phyloP scores from a whole-genome alignment of 2,329 filamentous ascomycete species.

The Claviceps pusilla region DNA sequence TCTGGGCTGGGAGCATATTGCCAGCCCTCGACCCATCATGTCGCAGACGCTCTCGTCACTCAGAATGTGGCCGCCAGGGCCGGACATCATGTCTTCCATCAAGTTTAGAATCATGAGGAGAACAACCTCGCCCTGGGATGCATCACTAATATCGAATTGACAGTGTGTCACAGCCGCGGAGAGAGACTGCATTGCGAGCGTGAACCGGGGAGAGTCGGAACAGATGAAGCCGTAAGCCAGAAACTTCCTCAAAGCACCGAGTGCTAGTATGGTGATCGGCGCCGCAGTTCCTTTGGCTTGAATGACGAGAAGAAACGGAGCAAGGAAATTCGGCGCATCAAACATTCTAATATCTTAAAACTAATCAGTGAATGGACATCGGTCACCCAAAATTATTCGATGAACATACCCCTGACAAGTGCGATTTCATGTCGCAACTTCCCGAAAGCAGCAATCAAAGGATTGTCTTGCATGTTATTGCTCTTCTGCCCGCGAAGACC shows the following conservation, averaged over 20 bases:
- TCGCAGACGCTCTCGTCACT: conserved; percentile 97
- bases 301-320: conserved; percentile 92
- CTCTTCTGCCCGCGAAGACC: conserved; percentile 87
- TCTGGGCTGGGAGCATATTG: conserved; percentile 88
- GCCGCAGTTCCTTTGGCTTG: conserved; percentile 92
- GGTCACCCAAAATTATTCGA: background rate
- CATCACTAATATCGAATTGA: conserved; percentile 91
- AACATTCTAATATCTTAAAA: conserved; percentile 67
- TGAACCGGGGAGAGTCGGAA: conserved; percentile 68
- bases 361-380: background rate
- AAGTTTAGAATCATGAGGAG: conserved; percentile 85
- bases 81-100: conserved; percentile 97
- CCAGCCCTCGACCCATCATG: conserved; percentile 97
- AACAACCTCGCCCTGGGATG: conserved; percentile 87
- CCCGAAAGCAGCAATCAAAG: conserved; percentile 87
- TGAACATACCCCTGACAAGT: conserved; percentile 54
- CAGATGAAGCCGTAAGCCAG: conserved; percentile 87
- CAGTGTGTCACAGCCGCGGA: conserved; percentile 95
- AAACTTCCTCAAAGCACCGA: conserved; percentile 91
- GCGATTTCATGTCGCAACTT: conserved; percentile 78
- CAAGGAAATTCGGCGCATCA: conserved; percentile 75
- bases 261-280: conserved; percentile 84
- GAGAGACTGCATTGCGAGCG: conserved; percentile 83
- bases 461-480: conserved; percentile 94
- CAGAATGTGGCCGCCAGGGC: conserved; percentile 80